Evolutionary conservation across 2,329 filamentous ascomycete genomes (phyloP).

Genomic region (Alternaria viburni): DNA sequence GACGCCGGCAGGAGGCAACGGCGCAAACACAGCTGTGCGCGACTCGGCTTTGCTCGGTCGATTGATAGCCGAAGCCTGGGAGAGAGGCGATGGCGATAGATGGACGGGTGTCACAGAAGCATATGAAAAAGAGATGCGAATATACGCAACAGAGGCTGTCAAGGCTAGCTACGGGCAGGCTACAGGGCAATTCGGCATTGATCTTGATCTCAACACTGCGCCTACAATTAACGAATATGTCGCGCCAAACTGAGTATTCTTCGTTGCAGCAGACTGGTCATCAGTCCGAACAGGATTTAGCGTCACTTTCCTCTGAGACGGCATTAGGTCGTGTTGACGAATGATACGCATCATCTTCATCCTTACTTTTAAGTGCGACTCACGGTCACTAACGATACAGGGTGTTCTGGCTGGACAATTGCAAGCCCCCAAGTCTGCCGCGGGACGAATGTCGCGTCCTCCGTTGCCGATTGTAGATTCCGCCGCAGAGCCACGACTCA

Average conservation of each 20-base stretch:
- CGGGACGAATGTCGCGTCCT: not conserved
- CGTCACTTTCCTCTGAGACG: not conserved
- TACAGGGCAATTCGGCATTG: slow-evolving; percentile 15
- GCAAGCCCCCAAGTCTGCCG: not conserved
- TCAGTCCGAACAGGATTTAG: not conserved
- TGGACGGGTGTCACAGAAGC: slow-evolving; percentile 44
- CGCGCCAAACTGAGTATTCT: slow-evolving; percentile 18
- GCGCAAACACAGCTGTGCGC: slow-evolving; percentile 54
- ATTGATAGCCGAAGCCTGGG: slow-evolving; percentile 38
- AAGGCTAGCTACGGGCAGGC: slow-evolving; percentile 57
- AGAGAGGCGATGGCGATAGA: slow-evolving; percentile 25
- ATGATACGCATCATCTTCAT: not conserved
- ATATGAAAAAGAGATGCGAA: slow-evolving; percentile 48
- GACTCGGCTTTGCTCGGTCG: slow-evolving; percentile 53
- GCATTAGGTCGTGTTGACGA: not conserved
- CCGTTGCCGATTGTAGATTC: not conserved
- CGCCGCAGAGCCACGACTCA: slow-evolving; percentile 6
- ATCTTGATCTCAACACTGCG: slow-evolving; percentile 25
- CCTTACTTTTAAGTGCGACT: not conserved
- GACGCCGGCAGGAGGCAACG: slow-evolving; percentile 55
- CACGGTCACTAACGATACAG: not conserved
- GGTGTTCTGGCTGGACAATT: not conserved
- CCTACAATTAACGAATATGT: slow-evolving; percentile 25
- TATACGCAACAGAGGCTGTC: slow-evolving; percentile 52
- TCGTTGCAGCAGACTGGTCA: not conserved